Conservation (phyloP, 2,329 filamentous ascomycete species). For the Penicillium rolfsii region DNA sequence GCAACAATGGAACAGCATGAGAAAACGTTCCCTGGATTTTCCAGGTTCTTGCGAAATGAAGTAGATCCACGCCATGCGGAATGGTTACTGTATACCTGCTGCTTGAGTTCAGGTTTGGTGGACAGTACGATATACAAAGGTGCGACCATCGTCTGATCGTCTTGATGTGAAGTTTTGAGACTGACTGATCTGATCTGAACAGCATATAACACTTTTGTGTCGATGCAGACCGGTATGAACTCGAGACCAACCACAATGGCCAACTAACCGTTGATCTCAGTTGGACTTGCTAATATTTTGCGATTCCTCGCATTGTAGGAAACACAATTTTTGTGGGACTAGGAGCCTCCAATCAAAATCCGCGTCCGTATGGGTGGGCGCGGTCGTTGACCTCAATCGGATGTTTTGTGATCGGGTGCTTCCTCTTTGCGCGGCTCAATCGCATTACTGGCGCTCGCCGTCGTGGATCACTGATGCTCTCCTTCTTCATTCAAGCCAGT, state of each 20-base stretch:
- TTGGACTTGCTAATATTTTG: background rate
- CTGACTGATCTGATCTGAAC: background rate
- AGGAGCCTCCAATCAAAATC: slow-evolving; percentile 46
- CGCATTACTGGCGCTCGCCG: slow-evolving; percentile 27
- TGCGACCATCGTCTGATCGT: slow-evolving; percentile 1
- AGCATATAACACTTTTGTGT: slow-evolving; percentile 51
- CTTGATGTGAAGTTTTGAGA: background rate
- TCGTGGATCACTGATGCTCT: slow-evolving; percentile 32
- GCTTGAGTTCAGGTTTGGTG: slow-evolving; percentile 33
- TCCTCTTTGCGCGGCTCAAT: slow-evolving; percentile 45
- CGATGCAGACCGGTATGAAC: slow-evolving; percentile 41
- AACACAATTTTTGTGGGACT: slow-evolving; percentile 52
- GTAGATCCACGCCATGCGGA: slow-evolving; percentile 31
- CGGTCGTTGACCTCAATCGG: slow-evolving; percentile 50
- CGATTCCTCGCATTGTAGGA: slow-evolving; percentile 26
- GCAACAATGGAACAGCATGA: slow-evolving; percentile 12
- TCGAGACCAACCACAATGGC: background rate
- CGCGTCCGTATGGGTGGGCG: slow-evolving; percentile 48
- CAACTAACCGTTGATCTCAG: background rate
- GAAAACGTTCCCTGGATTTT: slow-evolving; percentile 10
- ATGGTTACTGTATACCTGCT: slow-evolving; percentile 33
- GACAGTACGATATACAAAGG: slow-evolving; percentile 39
- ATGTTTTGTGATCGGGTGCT: slow-evolving; percentile 48
- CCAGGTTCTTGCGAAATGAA: slow-evolving; percentile 25
- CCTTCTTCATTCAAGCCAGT: slow-evolving; percentile 35